Evolutionary conservation across 352 stramenopile species (phyloP).

Genomic region (Phytopythium montanum): DNA sequence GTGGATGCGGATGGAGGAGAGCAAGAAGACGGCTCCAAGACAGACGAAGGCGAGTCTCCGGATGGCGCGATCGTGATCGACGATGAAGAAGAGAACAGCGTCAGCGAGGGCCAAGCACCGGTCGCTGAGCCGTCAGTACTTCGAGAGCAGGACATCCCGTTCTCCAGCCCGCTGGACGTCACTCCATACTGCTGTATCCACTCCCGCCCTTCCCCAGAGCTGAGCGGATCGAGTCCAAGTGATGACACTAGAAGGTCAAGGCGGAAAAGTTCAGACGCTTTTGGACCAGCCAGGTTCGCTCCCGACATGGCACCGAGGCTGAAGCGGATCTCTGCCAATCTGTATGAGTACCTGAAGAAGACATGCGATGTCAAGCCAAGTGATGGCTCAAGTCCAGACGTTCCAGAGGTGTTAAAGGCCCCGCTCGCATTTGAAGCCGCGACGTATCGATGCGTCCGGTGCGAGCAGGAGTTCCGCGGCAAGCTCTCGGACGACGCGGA

Average conservation of each 20-base stretch:
- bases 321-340: constrained; percentile 52
- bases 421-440: constrained; percentile 35
- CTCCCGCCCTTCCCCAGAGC: constrained; percentile 6
- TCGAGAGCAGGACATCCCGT: constrained; percentile 44
- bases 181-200: constrained; percentile 46
- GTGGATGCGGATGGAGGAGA: constrained; percentile 9
- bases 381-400: constrained; percentile 4
- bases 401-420: neutral
- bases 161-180: constrained; percentile 47
- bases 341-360: constrained; percentile 43
- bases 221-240: neutral
- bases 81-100: constrained; percentile 10
- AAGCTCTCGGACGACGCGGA: constrained; percentile 54
- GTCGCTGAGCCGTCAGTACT: neutral
- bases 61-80: constrained; percentile 10
- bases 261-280: neutral
- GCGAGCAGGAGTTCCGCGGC: constrained; percentile 42
- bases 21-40: constrained; percentile 15
- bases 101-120: neutral
- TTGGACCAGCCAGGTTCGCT: constrained; percentile 27
- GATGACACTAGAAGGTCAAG: neutral
- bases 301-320: constrained; percentile 47
- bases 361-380: constrained; percentile 14
- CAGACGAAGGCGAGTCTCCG: constrained; percentile 12
- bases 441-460: constrained; percentile 43